These are phyloP conservation scores for Kalaharituber pfeilii DNA, from an alignment of 2,329 filamentous ascomycete species.

Conservation along the genomic window DNA sequence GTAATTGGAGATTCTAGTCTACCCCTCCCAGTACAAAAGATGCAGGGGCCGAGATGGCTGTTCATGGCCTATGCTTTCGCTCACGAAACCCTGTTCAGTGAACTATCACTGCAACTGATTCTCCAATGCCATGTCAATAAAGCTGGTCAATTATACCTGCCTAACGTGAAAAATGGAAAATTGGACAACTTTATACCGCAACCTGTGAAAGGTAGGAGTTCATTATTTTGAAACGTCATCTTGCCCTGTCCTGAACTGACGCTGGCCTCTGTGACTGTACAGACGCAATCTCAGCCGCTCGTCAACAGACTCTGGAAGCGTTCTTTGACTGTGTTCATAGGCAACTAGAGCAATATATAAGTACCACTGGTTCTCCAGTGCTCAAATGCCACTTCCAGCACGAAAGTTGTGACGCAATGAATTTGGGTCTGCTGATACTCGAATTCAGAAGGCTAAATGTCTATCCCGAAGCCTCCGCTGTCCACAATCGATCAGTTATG, in stretches of 20 bases:
- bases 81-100: neutral
- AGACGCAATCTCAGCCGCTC: neutral
- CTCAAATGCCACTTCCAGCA: neutral
- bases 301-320: neutral
- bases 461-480: neutral
- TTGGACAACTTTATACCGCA: neutral
- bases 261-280: neutral
- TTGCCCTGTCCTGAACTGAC: neutral
- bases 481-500: neutral
- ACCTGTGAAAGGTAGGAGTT: neutral
- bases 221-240: neutral
- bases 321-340: neutral
- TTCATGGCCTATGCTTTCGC: neutral
- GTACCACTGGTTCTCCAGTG: neutral
- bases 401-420: neutral
- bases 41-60: neutral
- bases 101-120: neutral
- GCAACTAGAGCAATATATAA: neutral
- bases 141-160: neutral
- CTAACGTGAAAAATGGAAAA: neutral
- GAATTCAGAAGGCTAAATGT: neutral
- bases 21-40: too few relatives aligned
- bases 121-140: neutral
- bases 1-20: conserved; percentile 19
- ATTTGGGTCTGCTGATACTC: neutral